Percentiles rank a stretch among this genome's conserved stretches.
These are phyloP conservation scores for Auriscalpium orientale DNA, from an alignment of 768 basidiomycete genomes.

Conservation along the genomic window DNA sequence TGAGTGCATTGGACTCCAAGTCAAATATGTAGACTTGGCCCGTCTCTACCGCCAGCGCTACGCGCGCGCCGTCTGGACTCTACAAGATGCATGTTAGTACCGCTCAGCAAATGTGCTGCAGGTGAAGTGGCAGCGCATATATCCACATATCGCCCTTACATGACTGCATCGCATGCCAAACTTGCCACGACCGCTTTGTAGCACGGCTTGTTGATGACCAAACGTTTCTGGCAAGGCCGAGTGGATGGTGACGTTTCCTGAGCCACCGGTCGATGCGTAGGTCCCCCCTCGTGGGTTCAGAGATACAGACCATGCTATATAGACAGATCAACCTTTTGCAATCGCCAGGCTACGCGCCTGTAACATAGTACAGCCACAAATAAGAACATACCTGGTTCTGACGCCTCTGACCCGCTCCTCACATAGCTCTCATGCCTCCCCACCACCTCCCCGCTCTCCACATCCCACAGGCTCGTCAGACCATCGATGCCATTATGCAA, in stretches of 20 bases:
- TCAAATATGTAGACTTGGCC: conserved; percentile 90
- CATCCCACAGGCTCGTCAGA: conserved; percentile 67
- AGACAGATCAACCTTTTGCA: no score
- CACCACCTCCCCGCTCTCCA: conserved; percentile 50
- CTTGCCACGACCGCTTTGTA: conserved; percentile 64
- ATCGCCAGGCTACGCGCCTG: neutral
- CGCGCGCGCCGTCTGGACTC: conserved; percentile 82
- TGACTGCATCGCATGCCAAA: conserved; percentile 72
- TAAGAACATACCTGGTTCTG: conserved; percentile 58
- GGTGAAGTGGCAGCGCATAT: neutral
- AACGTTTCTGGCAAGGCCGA: conserved; percentile 64
- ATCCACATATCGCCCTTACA: conserved; percentile 36
- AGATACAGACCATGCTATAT: conserved; percentile 76
- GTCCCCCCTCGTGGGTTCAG: conserved; percentile 66
- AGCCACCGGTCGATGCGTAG: conserved; percentile 66
- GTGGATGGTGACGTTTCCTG: conserved; percentile 65
- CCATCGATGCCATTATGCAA: conserved; percentile 84
- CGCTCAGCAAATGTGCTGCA: neutral
- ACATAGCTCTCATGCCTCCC: conserved; percentile 71
- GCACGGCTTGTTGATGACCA: conserved; percentile 49
- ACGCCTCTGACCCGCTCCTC: conserved; percentile 53
- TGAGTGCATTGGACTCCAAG: conserved; percentile 55
- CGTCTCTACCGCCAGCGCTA: conserved; percentile 77
- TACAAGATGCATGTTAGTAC: conserved; percentile 22
- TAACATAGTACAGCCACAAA: neutral